Percentiles rank a stretch among this genome's conserved stretches.
Evolutionary conservation across 2,329 filamentous ascomycete species (phyloP).

Genomic region (Xylariaceae sp.): DNA sequence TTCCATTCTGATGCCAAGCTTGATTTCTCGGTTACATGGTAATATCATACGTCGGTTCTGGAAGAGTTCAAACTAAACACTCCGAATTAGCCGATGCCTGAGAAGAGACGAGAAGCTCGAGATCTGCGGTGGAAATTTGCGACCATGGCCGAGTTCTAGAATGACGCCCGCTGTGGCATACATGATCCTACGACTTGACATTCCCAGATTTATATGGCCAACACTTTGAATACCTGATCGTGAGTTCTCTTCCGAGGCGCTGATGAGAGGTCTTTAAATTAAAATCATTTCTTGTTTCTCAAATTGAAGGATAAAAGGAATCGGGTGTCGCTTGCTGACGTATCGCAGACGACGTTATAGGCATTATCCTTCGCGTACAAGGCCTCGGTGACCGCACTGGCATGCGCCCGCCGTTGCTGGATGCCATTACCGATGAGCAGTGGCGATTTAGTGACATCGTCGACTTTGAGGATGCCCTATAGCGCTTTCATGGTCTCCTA

Average conservation of each 20-base stretch:
- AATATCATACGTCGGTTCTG: conserved; percentile 47
- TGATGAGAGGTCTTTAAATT: background rate
- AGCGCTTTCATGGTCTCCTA: background rate
- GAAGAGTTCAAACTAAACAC: conserved; percentile 41
- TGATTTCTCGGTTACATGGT: background rate
- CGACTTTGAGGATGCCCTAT: conserved; percentile 17
- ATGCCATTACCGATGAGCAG: conserved; percentile 18
- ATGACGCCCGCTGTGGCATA: too few species aligned
- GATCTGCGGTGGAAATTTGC: background rate
- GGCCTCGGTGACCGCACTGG: conserved; percentile 16
- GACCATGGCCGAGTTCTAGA: background rate
- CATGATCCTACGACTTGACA: conserved; percentile 13
- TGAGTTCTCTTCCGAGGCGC: conserved; percentile 1
- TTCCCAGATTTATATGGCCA: too few species aligned
- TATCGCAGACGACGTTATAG: conserved; percentile 15
- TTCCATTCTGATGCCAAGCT: conserved; percentile 53
- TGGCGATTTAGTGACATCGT: conserved; percentile 17
- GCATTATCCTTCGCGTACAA: conserved; percentile 18
- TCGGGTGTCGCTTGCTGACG: conserved; percentile 5
- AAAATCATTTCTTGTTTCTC: background rate
- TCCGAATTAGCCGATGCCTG: background rate
- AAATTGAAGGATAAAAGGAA: background rate
- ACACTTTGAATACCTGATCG: background rate
- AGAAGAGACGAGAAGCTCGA: background rate
- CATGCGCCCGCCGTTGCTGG: conserved; percentile 16